Evolutionary conservation across 768 basidiomycete genomes (phyloP).

Genomic region (Hygrocybe coccinea): DNA sequence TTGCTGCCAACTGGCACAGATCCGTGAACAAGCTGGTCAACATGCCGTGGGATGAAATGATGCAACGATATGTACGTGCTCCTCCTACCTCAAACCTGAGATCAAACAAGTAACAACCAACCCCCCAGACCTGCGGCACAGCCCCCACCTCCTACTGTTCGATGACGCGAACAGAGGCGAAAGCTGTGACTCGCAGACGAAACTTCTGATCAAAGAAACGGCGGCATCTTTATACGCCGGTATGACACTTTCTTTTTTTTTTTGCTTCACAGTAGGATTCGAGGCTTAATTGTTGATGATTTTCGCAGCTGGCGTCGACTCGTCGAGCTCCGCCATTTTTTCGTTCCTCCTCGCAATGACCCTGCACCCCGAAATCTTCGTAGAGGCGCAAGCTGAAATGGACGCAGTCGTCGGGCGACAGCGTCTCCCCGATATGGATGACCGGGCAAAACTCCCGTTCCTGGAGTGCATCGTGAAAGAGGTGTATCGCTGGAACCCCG

Average conservation of each 20-base stretch:
- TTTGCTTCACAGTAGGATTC: not conserved
- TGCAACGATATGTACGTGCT: constrained; percentile 39
- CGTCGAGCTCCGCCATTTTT: not conserved
- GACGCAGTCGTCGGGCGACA: constrained; percentile 37
- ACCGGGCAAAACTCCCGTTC: constrained; percentile 47
- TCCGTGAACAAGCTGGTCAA: constrained; percentile 38
- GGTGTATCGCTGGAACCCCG: constrained; percentile 44
- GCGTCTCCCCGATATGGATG: constrained; percentile 37
- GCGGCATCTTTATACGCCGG: not conserved
- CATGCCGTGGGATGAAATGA: constrained; percentile 41
- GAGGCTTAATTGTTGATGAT: not conserved
- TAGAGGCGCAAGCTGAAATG: constrained; percentile 50
- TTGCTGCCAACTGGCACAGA: constrained; percentile 39
- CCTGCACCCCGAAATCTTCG: constrained; percentile 40
- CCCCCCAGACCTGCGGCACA: no score
- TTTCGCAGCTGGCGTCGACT: not conserved
- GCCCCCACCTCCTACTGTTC: no score
- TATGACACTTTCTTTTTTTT: not conserved
- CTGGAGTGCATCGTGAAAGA: constrained; percentile 43
- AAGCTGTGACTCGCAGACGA: no score
- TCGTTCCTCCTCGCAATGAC: constrained; percentile 8
- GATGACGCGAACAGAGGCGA: no score
- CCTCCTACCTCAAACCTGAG: not conserved
- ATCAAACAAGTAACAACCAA: not conserved
- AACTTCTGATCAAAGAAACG: no score